Evolutionary conservation across 139 green algal species (phyloP), one percentile per base, ranked within the genome.

Genomic region (Gonium pectorale): DNA sequence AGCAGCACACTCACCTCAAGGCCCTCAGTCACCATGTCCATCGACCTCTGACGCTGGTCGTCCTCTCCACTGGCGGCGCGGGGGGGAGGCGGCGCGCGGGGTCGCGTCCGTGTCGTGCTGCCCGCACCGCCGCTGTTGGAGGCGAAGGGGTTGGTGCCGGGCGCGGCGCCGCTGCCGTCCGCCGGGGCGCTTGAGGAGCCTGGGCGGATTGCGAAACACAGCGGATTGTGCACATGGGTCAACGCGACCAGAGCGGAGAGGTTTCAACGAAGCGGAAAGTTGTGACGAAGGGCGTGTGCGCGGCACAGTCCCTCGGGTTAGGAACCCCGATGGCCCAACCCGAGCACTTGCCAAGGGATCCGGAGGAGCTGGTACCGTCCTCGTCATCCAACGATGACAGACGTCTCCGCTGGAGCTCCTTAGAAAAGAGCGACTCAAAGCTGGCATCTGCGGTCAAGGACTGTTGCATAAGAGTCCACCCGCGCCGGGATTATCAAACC

Each of bases 1-100:
- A n/a, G n/a, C n/a, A n/a, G n/a, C n/a, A n/a, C n/a, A 27, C 83
- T 26, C 52, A 95, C 93, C 91, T 95, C 92, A 15, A 97, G 80
- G 7, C 94, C 94, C 68, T 97, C 94, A 5, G 84, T 92, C 46
- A 93, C 43, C 79, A 93, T 46, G 56, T 87, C 71, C 35, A 92
- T 87, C 9, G 73, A 86, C 49, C 68, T 63, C 70, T 86, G 72
- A 35, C 88, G 81, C 67, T 92, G 88, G 35, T 79, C 88, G 17
- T 79, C 78, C 67, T 71, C 59, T 79, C 77, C 26, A 49, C 80
- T 22, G 72, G 82, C 9, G 4, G 71, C 67, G 35, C 72, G 69
- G 15, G 75, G 75, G 4, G 73, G 66, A 56, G 67, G 81, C 40
- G 70, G 49, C 4, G 87, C 64, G n/a, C 73, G 79, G 24, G 66